A percentile compares a stretch with the other conserved stretches of the same genome.
Conservation (phyloP, 208 protist species). For the Trypanosoma platydactyli region DNA sequence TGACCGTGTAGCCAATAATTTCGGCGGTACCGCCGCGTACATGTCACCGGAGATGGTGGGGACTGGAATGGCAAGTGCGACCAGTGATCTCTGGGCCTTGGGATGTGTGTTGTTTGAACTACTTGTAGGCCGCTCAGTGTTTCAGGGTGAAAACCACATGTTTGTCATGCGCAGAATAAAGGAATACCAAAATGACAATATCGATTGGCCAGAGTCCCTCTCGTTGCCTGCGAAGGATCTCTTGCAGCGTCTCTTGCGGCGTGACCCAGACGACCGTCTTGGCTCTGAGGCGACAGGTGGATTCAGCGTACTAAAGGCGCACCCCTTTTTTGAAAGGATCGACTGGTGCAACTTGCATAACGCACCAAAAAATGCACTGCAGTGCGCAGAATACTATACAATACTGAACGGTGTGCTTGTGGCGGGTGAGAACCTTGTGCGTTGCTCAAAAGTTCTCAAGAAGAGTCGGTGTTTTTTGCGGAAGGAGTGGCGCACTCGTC, state of each 20-base stretch:
- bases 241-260: constrained; percentile 70
- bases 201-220: constrained; percentile 45
- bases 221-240: constrained; percentile 64
- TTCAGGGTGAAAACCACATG: constrained; percentile 54
- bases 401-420: constrained; percentile 45
- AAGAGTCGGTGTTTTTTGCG: not conserved
- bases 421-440: constrained; percentile 49
- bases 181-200: constrained; percentile 24
- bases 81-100: constrained; percentile 87
- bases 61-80: constrained; percentile 52
- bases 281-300: constrained; percentile 64
- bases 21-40: constrained; percentile 74
- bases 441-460: constrained; percentile 49
- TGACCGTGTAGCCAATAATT: constrained; percentile 45
- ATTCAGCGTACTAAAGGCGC: constrained; percentile 76
- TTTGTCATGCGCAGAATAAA: constrained; percentile 67
- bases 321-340: constrained; percentile 84
- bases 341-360: constrained; percentile 57
- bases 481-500: constrained; percentile 18
- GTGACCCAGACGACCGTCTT: constrained; percentile 65
- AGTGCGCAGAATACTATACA: constrained; percentile 41
- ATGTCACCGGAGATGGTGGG: constrained; percentile 73
- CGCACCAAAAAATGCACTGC: constrained; percentile 44
- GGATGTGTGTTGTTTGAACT: constrained; percentile 80
- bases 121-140: constrained; percentile 53